Conservation (phyloP, 257 asterid species). For the Solanum virginianum region DNA sequence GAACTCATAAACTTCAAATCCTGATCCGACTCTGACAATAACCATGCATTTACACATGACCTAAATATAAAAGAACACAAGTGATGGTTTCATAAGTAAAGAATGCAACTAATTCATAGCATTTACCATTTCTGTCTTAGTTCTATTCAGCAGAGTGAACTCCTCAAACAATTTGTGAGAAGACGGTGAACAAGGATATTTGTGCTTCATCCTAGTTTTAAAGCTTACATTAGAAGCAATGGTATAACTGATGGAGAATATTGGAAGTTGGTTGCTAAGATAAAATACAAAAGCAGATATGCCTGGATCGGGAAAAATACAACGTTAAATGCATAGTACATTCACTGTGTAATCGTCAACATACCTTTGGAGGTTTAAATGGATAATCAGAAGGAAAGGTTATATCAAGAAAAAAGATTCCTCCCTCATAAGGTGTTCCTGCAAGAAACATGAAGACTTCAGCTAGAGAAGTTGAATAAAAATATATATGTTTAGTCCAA, state of each 20-base stretch:
- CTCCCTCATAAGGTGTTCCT: slow-evolving; percentile 96
- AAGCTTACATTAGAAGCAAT: neutral
- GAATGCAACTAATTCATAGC: neutral
- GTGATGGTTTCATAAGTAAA: neutral
- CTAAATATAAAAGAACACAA: neutral
- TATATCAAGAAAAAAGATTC: slow-evolving; percentile 80
- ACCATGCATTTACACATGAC: neutral
- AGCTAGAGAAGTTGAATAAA: neutral
- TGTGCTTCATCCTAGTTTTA: neutral
- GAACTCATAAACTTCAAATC: neutral
- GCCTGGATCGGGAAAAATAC: neutral
- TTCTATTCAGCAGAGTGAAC: neutral
- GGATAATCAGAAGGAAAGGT: slow-evolving; percentile 82
- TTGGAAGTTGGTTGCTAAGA: neutral
- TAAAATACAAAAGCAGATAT: neutral
- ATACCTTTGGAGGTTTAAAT: slow-evolving; percentile 86
- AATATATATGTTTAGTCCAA: neutral
- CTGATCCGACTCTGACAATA: neutral
- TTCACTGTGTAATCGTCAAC: neutral
- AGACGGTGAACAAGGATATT: neutral
- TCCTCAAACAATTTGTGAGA: neutral
- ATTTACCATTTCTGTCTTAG: neutral
- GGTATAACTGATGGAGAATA: neutral
- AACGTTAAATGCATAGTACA: neutral
- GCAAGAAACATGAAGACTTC: slow-evolving; percentile 8